Conservation (phyloP, 129 eudicot species). For the Gnaphalium uliginosum region DNA sequence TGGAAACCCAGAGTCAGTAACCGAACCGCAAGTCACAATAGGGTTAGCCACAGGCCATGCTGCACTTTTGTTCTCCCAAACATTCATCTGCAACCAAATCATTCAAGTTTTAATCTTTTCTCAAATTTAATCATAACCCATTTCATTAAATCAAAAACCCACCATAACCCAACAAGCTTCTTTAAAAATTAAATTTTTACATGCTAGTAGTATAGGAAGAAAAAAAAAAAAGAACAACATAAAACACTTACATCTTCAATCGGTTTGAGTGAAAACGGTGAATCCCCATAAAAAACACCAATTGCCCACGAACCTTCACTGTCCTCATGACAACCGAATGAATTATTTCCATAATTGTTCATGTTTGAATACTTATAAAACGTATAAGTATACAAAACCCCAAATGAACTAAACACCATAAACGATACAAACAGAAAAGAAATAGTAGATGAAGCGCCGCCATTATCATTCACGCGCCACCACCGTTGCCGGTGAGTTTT, state of each 20-base stretch:
- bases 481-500: conserved; percentile 33
- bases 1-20: conserved; percentile 67
- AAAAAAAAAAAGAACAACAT: not conserved
- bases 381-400: conserved; percentile 28
- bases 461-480: conserved; percentile 42
- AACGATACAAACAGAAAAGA: conserved; percentile 32
- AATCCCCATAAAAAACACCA: conserved; percentile 79
- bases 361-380: conserved; percentile 18
- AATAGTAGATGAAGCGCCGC: conserved; percentile 33
- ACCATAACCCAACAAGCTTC: not conserved
- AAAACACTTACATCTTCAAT: conserved; percentile 64
- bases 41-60: conserved; percentile 99
- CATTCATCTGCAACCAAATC: conserved; percentile 51
- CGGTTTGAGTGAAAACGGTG: conserved; percentile 81
- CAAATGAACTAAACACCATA: conserved; percentile 32
- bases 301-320: conserved; percentile 88
- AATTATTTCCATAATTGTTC: not conserved
- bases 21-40: conserved; percentile 78
- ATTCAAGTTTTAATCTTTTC: conserved; percentile 1
- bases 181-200: not conserved
- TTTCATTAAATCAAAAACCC: conserved; percentile 1
- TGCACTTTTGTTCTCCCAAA: conserved; percentile 63
- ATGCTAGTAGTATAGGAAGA: not conserved
- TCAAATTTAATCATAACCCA: not conserved
- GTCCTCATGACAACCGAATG: conserved; percentile 63